Evolutionary conservation across 768 basidiomycete genomes (phyloP), one percentile per base, ranked within the genome.

Genomic region (Suillus brevipes): DNA sequence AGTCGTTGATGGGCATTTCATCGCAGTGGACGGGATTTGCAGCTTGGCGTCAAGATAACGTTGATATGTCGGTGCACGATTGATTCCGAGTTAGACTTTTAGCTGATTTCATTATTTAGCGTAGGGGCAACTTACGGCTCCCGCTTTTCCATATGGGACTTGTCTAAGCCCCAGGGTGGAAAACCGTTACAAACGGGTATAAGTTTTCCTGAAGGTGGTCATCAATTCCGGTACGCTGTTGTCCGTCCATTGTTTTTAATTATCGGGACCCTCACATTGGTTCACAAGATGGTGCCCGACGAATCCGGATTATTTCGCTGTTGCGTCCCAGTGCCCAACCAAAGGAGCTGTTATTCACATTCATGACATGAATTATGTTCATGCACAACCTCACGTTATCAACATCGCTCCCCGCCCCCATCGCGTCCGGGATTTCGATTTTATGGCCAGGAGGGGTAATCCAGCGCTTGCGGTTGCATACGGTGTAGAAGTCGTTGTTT

Each of bases 141-240:
- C n/a, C 82, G 80, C 60, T 92, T 91, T 72, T 83, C 86, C 18
- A 73, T 94, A 23, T 94, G 93, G 93, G 89, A 94, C 72, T 81
- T 91, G 61, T 82, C 85, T 14, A 85, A 84, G 69, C 77, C 92
- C 42, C 82, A 85, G 52, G 92, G 92, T 38, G 92, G 93, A 8
- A 87, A 90, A 67, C 92, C 92, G 1, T 77, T 79, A 67, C 77
- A 83, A n/a, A 82, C 83, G 5, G 89, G 89, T 2, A 77, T 78
- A 62, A 87, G 83, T 70, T 90, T 90, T 66, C 79, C 85, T 37
- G 88, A 91, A 65, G 90, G 90, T 6, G 85, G 86, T 0, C 80
- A 86, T 66, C 78, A 81, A 50, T 94, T 94, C 77, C 83, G 91
- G 88, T 91, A 75, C 61, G 68, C 65, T 61, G 16, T 49, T 68